phyloP scores from a whole-genome alignment of 306 rosid species.

The Pterocarpus macrocarpus region DNA sequence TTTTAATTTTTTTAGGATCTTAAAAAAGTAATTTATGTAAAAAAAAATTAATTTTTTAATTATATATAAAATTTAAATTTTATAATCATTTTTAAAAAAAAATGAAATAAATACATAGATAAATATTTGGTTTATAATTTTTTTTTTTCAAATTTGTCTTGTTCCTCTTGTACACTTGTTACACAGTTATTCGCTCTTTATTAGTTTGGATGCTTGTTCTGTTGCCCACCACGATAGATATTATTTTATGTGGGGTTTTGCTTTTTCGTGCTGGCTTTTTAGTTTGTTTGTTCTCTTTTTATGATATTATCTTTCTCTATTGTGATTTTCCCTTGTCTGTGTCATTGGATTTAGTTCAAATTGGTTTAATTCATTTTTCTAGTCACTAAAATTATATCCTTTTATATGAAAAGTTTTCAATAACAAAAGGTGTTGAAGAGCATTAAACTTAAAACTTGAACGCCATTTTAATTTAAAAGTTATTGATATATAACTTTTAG shows the following conservation, averaged over 20 bases:
- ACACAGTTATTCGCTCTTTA: neutral
- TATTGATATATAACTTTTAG: too few relatives aligned
- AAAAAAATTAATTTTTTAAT: too few relatives aligned
- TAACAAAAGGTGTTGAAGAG: too few relatives aligned
- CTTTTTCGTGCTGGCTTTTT: constrained; percentile 5
- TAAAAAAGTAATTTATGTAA: too few relatives aligned
- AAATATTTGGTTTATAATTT: neutral
- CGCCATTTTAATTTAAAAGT: too few relatives aligned
- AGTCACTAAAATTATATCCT: too few relatives aligned
- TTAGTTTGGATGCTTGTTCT: constrained; percentile 45
- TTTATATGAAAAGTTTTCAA: too few relatives aligned
- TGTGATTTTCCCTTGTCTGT: neutral
- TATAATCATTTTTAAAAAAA: too few relatives aligned
- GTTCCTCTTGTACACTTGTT: constrained; percentile 33
- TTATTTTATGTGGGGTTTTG: constrained; percentile 23
- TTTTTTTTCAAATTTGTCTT: constrained; percentile 32
- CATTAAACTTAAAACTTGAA: too few relatives aligned
- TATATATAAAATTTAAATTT: too few relatives aligned
- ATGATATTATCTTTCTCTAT: neutral
- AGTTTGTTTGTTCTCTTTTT: neutral
- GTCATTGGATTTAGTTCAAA: neutral
- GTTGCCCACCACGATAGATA: constrained; percentile 5
- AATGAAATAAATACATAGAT: too few relatives aligned
- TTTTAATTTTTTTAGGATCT: too few relatives aligned
- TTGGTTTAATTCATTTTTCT: neutral